phyloP scores from a whole-genome alignment of 2,329 filamentous ascomycete species.

The Microsporum canis region DNA sequence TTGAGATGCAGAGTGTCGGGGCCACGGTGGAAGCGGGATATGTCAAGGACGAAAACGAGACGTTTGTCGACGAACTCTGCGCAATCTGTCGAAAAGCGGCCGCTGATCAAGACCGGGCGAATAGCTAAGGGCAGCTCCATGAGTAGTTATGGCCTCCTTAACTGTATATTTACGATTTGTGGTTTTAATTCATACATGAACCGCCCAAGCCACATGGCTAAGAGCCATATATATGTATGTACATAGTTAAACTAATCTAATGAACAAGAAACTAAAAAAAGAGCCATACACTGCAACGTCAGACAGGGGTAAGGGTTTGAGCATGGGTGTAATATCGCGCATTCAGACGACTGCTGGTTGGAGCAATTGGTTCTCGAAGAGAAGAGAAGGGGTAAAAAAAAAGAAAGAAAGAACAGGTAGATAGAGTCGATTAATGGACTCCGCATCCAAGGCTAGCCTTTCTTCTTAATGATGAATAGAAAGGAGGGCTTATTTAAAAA shows the following conservation, averaged over 20 bases:
- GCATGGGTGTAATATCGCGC: no score
- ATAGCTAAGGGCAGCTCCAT: neutral
- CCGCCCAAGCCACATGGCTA: neutral
- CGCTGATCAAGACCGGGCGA: neutral
- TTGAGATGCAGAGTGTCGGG: slow-evolving; percentile 13
- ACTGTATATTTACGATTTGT: neutral
- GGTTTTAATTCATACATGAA: neutral
- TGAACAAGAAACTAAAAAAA: neutral
- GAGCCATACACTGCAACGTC: neutral
- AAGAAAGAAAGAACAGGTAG: neutral
- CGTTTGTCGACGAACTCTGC: slow-evolving; percentile 14
- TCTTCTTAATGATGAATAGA: neutral
- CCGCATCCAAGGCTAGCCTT: neutral
- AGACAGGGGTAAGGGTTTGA: neutral
- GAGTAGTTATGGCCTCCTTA: neutral
- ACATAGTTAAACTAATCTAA: neutral
- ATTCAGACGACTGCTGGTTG: neutral
- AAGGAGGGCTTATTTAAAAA: neutral
- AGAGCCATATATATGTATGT: neutral
- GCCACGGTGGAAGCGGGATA: slow-evolving; percentile 11
- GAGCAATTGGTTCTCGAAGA: neutral
- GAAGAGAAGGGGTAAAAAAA: neutral
- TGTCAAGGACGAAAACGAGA: slow-evolving; percentile 7
- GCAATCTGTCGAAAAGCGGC: slow-evolving; percentile 9
- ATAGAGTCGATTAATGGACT: neutral